phyloP scores from a whole-genome alignment of 768 basidiomycete species.

The Calocera cornea region DNA sequence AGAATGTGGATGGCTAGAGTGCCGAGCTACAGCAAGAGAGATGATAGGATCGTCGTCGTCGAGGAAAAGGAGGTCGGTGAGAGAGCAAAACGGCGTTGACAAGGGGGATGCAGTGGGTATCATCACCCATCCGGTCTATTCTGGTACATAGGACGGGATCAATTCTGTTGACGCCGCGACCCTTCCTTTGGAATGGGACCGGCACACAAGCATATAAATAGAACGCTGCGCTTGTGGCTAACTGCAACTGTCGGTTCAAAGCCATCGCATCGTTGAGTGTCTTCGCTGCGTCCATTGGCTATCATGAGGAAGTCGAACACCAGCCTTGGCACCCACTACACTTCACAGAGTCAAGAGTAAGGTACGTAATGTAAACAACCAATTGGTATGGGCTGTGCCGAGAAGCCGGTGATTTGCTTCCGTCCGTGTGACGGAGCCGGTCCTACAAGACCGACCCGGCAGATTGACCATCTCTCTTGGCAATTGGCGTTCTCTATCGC shows the following conservation, averaged over 20 bases:
- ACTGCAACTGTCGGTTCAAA: neutral
- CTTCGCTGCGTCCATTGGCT: neutral
- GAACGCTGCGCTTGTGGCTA: neutral
- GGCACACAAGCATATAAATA: neutral
- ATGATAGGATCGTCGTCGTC: neutral
- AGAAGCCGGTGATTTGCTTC: neutral
- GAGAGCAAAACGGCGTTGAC: neutral
- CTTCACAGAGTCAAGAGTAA: neutral
- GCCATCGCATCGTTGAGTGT: neutral
- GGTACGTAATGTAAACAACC: neutral
- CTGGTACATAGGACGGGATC: neutral
- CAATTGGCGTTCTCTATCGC: no score
- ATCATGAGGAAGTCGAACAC: no score
- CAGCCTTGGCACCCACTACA: no score
- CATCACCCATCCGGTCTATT: neutral
- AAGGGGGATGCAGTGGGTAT: neutral
- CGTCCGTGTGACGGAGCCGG: neutral
- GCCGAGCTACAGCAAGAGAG: neutral
- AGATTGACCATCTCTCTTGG: no score
- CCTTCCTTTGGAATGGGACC: conserved; percentile 1
- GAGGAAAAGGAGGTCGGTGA: neutral
- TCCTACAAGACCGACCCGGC: no score
- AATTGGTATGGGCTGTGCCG: neutral
- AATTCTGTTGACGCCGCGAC: neutral
- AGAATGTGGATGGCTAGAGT: neutral